These are phyloP conservation scores for Candida multigemmis DNA, from an alignment of 805 yeast genomes.

Conservation along the genomic window DNA sequence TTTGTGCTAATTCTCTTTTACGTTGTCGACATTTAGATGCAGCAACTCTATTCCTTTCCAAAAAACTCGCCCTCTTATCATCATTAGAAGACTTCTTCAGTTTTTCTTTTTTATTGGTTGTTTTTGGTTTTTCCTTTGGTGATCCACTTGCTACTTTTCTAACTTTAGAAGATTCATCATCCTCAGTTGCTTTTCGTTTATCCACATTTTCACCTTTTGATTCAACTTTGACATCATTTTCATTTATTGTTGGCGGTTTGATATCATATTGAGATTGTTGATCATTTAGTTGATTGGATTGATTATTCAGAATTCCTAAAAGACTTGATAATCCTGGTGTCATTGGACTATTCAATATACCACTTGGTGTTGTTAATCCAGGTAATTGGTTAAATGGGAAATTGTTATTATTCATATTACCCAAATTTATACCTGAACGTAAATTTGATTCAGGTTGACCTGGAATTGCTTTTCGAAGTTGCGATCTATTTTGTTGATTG, in stretches of 20 bases:
- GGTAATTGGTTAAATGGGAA: conserved; percentile 24
- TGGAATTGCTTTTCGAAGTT: conserved; percentile 43
- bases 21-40: conserved; percentile 94
- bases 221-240: conserved; percentile 3
- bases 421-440: conserved; percentile 68
- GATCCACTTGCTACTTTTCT: conserved; percentile 1
- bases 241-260: conserved; percentile 2
- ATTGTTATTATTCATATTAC: conserved; percentile 16
- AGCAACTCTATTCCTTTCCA: conserved; percentile 90
- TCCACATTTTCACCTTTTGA: conserved; percentile 5
- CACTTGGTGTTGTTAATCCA: conserved; percentile 31
- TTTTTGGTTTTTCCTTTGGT: conserved; percentile 1
- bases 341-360: conserved; percentile 32
- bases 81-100: conserved; percentile 12
- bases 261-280: conserved; percentile 5
- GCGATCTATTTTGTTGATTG: conserved; percentile 1
- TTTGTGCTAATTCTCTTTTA: conserved; percentile 79
- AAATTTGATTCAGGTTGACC: conserved; percentile 71
- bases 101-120: conserved; percentile 4
- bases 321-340: conserved; percentile 39
- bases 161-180: conserved; percentile 4
- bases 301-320: conserved; percentile 14
- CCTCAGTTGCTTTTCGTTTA: conserved; percentile 6
- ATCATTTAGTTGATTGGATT: conserved; percentile 3
- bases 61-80: conserved; percentile 57